These are phyloP conservation scores for Syzygium malaccense DNA, from an alignment of 441 rosid genomes.

Conservation along the genomic window DNA sequence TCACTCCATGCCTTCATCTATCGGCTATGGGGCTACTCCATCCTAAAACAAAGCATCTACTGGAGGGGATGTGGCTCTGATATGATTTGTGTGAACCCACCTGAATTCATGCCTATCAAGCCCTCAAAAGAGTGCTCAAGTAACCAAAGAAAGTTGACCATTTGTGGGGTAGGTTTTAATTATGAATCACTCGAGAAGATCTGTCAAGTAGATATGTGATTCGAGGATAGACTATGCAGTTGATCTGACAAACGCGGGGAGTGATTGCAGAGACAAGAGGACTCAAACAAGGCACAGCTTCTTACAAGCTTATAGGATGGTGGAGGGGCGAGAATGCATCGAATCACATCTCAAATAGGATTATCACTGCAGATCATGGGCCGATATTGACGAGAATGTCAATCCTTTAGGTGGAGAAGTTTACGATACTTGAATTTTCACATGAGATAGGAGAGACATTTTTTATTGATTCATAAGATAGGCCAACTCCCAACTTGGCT, in stretches of 20 bases:
- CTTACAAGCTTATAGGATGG: background rate
- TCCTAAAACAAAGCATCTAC: background rate
- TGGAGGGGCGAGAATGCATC: background rate
- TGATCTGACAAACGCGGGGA: background rate
- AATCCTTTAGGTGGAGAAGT: background rate
- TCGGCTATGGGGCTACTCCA: background rate
- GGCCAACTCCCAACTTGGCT: background rate
- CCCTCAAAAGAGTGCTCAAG: background rate
- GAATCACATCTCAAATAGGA: background rate
- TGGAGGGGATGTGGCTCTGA: background rate
- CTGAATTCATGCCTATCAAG: background rate
- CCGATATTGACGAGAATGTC: background rate
- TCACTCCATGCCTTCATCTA: background rate
- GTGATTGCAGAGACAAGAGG: background rate
- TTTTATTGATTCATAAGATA: background rate
- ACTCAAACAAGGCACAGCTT: accelerated
- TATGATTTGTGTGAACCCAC: background rate
- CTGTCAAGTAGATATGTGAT: background rate
- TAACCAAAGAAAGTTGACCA: background rate
- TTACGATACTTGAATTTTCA: background rate
- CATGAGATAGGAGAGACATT: background rate
- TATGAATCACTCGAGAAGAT: background rate
- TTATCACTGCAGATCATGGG: background rate
- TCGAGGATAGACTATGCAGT: background rate
- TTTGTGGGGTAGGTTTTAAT: background rate